Base-by-base conservation (phyloP, 1,284 basidiomycete species). In the Ganoderma boninense region DNA sequence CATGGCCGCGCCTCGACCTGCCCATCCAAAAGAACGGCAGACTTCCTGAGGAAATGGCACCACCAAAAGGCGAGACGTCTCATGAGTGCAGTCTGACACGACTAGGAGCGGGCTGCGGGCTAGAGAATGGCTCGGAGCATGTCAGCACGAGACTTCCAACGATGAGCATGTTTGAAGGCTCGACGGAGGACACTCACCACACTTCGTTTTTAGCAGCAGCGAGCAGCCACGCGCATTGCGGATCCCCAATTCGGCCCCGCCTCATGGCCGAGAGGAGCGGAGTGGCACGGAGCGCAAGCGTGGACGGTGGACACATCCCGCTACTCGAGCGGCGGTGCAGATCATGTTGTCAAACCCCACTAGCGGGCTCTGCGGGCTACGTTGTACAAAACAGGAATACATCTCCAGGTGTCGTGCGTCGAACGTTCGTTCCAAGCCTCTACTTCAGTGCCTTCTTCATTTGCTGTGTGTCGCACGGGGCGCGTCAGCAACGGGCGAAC, bases 361-460 rank as follows among this genome's bases (percentile, higher is more conserved):
- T 40, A 20, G 65, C 40, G 61, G 52, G 64, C 13, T 42, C 49
- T 66, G 67, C 60, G 66, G 64, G 66, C 70, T 76, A 77, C 73
- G 73, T 29, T 68, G 73, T 73, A 76, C 71, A 74, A 71, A 70
- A 65, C 40, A 57, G 71, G 46, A 62, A 72, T 73, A 76, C 74
- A 71, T 66, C 67, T 73, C 60, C 67, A 66, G 29, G 57, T 23
- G 49, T 54, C 49, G 49, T 54, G 49, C 63, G 62, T 54, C 49
- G 49, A 26, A 23, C 63, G 62, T 67, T 64, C 60, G 62, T 63
- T 64, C 61, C 60, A 62, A 61, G 43, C 38, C 42, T 64, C 80
- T 83, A 92, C 81, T 93, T 93, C 80, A 93, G 78, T 1, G 91
- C 90, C 74, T 91, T 90, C 82, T 92, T 93, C 90, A 93, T 91